Conservation (phyloP, 2,329 filamentous ascomycete genomes). For the Anthostomella pinea region DNA sequence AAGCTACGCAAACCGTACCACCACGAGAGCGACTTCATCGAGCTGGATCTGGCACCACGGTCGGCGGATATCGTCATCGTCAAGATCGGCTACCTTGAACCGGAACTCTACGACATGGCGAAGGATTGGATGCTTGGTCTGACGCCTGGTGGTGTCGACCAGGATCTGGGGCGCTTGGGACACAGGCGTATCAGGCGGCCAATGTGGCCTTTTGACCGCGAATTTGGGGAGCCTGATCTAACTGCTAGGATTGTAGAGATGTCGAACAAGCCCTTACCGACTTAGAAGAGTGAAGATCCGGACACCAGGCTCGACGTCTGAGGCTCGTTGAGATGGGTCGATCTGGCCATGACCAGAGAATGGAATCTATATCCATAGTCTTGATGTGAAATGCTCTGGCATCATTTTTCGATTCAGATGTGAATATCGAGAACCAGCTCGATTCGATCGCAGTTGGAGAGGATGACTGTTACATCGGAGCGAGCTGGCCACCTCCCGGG, state of each 20-base stretch:
- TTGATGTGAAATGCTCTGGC: no score
- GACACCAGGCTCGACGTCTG: no score
- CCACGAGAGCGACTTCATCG: constrained; percentile 49
- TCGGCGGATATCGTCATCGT: constrained; percentile 50
- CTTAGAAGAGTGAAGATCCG: no score
- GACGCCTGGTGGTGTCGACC: constrained; percentile 53
- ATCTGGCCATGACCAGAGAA: no score
- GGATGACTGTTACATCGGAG: no score
- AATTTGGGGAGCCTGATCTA: constrained; percentile 36
- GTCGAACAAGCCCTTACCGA: constrained; percentile 29
- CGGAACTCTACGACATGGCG: constrained; percentile 52
- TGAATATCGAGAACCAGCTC: no score
- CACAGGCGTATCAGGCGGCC: constrained; percentile 47
- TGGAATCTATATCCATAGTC: no score
- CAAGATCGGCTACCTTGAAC: constrained; percentile 56
- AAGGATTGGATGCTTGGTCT: constrained; percentile 52
- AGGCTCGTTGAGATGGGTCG: no score
- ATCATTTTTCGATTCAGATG: no score
- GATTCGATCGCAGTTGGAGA: no score
- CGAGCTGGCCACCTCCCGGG: no score
- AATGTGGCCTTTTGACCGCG: constrained; percentile 45
- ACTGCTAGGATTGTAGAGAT: constrained; percentile 33
- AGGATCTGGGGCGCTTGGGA: constrained; percentile 46
- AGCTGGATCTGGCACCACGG: constrained; percentile 44
- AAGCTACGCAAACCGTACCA: constrained; percentile 53